Percentiles rank a stretch among this genome's conserved stretches.
phyloP scores from a whole-genome alignment of 371 early-diverging fungal genomes.

The Phascolomyces articulosus region DNA sequence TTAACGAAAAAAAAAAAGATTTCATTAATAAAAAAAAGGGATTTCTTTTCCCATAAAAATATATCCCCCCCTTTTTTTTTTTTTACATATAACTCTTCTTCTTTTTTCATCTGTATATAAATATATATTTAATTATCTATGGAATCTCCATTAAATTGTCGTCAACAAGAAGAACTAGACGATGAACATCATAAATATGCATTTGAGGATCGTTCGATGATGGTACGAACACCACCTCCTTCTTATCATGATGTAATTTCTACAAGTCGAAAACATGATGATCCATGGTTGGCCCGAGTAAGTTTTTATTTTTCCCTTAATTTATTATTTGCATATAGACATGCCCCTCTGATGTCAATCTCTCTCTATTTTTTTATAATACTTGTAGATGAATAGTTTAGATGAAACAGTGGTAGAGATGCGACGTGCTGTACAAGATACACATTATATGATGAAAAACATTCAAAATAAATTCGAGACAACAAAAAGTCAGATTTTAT shows the following conservation, averaged over 20 bases:
- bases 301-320: neutral
- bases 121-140: neutral
- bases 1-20: neutral
- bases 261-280: neutral
- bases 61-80: too few relatives aligned
- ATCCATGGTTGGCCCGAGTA: neutral
- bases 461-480: slow-evolving; percentile 1
- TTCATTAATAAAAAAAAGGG: neutral
- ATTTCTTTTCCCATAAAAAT: neutral
- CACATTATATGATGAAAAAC: slow-evolving; percentile 8
- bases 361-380: neutral
- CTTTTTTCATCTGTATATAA: too few relatives aligned
- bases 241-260: neutral
- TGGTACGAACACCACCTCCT: neutral
- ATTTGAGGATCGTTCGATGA: neutral
- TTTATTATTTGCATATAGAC: too few relatives aligned
- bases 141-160: neutral
- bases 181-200: neutral
- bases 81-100: too few relatives aligned
- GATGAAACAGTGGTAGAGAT: slow-evolving; percentile 11
- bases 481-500: neutral
- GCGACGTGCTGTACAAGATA: slow-evolving; percentile 8
- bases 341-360: too few relatives aligned
- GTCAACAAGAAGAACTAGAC: neutral
- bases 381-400: neutral